A percentile compares a stretch with the other conserved stretches of the same genome.
Evolutionary conservation across 768 basidiomycete species (phyloP).

Genomic region (Paxillus rubicundulus): DNA sequence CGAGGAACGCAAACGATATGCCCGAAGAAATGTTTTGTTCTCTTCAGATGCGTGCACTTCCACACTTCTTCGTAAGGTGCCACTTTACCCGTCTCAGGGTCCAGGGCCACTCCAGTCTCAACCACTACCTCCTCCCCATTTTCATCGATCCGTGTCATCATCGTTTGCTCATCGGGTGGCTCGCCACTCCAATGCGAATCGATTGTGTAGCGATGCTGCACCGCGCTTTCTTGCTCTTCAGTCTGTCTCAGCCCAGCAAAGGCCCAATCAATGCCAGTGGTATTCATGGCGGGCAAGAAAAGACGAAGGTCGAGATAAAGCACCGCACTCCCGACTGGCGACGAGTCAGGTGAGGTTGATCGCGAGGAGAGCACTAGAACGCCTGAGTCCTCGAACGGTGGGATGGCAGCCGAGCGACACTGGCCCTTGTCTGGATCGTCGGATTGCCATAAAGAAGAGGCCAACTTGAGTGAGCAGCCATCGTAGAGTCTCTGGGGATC

Average conservation of each 20-base stretch:
- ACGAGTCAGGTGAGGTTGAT: conserved; percentile 6
- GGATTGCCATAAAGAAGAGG: conserved; percentile 9
- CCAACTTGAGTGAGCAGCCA: not conserved
- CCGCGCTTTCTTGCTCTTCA: not conserved
- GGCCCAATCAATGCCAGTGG: not conserved
- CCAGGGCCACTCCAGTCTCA: conserved; percentile 12
- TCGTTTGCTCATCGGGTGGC: conserved; percentile 13
- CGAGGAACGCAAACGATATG: conserved; percentile 18
- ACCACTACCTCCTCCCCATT: conserved; percentile 12
- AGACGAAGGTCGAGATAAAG: conserved; percentile 22
- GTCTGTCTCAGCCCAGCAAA: conserved; percentile 11
- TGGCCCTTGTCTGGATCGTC: conserved; percentile 8
- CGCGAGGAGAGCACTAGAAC: conserved; percentile 21
- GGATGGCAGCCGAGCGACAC: conserved; percentile 11
- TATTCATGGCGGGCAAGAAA: not conserved
- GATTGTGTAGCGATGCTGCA: conserved; percentile 15
- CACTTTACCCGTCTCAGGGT: conserved; percentile 14
- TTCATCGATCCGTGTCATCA: conserved; percentile 1
- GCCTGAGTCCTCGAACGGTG: conserved; percentile 17
- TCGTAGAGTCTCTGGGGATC: not conserved
- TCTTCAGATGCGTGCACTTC: conserved; percentile 11
- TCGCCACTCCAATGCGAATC: conserved; percentile 14
- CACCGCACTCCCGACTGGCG: not conserved
- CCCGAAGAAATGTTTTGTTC: conserved; percentile 6
- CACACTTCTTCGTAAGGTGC: conserved; percentile 20